These are phyloP conservation scores for Coemansia sp. DNA, from an alignment of 192 early-diverging fungal genomes.

Conservation along the genomic window DNA sequence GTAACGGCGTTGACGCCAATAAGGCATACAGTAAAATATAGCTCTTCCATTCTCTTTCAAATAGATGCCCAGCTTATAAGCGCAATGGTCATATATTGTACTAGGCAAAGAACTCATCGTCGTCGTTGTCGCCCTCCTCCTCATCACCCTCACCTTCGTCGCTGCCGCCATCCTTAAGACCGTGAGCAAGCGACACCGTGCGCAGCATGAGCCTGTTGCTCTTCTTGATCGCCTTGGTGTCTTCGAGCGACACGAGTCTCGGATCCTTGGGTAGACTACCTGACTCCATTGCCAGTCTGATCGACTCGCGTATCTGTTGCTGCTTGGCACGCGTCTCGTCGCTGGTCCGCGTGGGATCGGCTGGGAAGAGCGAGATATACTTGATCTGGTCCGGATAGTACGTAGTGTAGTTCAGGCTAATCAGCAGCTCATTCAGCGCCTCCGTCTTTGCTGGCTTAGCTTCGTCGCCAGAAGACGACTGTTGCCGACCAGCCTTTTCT, in stretches of 20 bases:
- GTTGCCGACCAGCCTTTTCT: constrained; percentile 7
- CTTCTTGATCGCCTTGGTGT: constrained; percentile 39
- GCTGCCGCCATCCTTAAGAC: constrained; percentile 3
- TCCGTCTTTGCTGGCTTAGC: not conserved
- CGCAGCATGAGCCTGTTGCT: constrained; percentile 31
- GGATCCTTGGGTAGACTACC: constrained; percentile 38
- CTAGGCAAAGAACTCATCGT: constrained; percentile 48
- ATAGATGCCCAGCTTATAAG: not conserved
- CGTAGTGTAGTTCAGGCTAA: constrained; percentile 46
- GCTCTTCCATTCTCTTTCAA: not conserved
- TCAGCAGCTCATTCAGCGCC: constrained; percentile 12
- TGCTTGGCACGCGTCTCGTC: constrained; percentile 24
- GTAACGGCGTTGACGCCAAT: constrained; percentile 21
- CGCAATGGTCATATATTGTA: not conserved
- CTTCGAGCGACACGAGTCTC: constrained; percentile 18
- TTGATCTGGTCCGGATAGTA: constrained; percentile 51
- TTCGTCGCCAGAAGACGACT: not conserved
- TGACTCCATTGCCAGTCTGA: constrained; percentile 30
- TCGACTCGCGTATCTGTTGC: constrained; percentile 15
- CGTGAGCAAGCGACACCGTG: constrained; percentile 29
- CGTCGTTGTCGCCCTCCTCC: not conserved
- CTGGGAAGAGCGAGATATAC: constrained; percentile 50
- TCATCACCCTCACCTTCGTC: constrained; percentile 1
- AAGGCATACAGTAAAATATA: constrained; percentile 27
- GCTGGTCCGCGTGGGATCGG: constrained; percentile 29